These are phyloP conservation scores for Boletus reticuloceps DNA, from an alignment of 768 basidiomycete species.

Conservation along the genomic window DNA sequence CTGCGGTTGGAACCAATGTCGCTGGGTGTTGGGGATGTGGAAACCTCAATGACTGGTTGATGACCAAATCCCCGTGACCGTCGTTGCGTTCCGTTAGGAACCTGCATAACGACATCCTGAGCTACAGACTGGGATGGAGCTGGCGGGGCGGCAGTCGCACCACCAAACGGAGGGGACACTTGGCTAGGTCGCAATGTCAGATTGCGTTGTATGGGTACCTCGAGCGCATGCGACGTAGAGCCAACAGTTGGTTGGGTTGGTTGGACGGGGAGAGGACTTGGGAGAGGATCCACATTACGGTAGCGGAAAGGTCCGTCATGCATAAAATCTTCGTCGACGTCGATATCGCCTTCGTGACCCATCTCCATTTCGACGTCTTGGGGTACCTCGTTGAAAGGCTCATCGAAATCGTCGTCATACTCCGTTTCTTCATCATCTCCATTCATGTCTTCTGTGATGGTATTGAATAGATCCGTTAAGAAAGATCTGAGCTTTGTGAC, in stretches of 20 bases:
- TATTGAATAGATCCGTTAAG: conserved; percentile 72
- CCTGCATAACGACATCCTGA: conserved; percentile 33
- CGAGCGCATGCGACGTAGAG: conserved; percentile 17
- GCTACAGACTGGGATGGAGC: conserved; percentile 2
- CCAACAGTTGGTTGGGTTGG: conserved; percentile 8
- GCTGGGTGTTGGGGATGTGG: conserved; percentile 57
- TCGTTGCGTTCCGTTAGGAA: conserved; percentile 37
- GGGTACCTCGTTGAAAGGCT: conserved; percentile 31
- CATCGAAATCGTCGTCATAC: conserved; percentile 49
- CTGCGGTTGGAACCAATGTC: conserved; percentile 60
- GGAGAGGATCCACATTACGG: conserved; percentile 14
- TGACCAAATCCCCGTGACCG: conserved; percentile 44
- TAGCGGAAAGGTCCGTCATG: conserved; percentile 30
- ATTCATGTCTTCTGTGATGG: conserved; percentile 67
- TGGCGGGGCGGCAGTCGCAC: not conserved
- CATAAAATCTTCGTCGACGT: conserved; percentile 46
- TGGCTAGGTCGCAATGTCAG: conserved; percentile 24
- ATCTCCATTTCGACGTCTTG: conserved; percentile 34
- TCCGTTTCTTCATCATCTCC: conserved; percentile 66
- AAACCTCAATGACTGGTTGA: conserved; percentile 61
- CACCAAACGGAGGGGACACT: conserved; percentile 6
- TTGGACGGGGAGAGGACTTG: not conserved
- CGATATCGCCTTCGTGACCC: conserved; percentile 39
- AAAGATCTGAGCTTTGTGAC: conserved; percentile 79
- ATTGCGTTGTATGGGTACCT: conserved; percentile 31